Evolutionary conservation across 2,329 filamentous ascomycete genomes (phyloP), one percentile per base, ranked within the genome.

Genomic region (Botryotinia calthae): DNA sequence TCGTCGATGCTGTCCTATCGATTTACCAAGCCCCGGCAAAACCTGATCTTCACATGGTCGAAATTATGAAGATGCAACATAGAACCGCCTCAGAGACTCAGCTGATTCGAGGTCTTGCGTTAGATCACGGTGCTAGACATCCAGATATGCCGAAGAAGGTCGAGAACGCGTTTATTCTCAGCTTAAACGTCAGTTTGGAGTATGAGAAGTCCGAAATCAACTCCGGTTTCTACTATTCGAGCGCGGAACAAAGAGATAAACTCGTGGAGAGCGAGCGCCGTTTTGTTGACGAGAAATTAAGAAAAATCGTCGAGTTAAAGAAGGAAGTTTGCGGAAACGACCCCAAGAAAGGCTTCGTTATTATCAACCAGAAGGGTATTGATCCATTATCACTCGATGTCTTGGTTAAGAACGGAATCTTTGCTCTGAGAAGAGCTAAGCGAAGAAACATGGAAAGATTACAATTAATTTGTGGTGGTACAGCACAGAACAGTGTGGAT

Each of bases 61-160:
- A 99, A 84, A 98, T 99, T 80, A 99, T 99, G 96, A 98, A 97
- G 83, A 98, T 99, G 95, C 96, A 99, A 85, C 96, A 99, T 86
- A 93, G 95, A 78, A 94, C 93, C 70, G 95, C 95, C 73, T 93
- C 96, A 46, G 96, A 99, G 83, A 99, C 96, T 73, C 94, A 97
- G 83, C 89, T 99, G 74, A 98, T 99, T 82, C 90, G 93, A 76
- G 96, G 96, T 74, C 87, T 99, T 73, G 96, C 94, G 16, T 86
- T 99, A 74, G 96, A 99, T 80, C 96, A 99, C 83, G 96, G 96
- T 77, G 95, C 96, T 20, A 90, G 96, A 81, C 96, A 99, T 84
- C 96, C 96, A 4, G 96, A 99, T 81, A 99, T 99, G 96, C 94
- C 96, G 14, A 98, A 97, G 86, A 88, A 93, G 73, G 90, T 99